phyloP scores from a whole-genome alignment of 495 filamentous ascomycete species.

The Aspergillus panamensis region DNA sequence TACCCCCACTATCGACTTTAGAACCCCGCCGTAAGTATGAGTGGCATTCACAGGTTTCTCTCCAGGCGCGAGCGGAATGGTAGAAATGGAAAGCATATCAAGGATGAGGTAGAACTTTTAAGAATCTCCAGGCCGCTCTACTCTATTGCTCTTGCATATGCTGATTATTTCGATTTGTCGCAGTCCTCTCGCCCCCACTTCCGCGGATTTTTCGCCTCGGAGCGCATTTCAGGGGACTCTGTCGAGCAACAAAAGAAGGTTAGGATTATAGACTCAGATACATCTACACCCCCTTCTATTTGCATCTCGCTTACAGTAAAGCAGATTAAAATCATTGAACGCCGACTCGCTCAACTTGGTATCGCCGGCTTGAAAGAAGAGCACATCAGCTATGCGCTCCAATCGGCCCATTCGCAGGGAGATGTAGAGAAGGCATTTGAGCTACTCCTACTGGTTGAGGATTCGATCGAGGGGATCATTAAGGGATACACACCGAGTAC shows the following conservation, averaged over 20 bases:
- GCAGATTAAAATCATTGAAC: conserved; percentile 38
- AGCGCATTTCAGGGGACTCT: conserved; percentile 17
- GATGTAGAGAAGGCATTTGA: conserved; percentile 73
- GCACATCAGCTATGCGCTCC: conserved; percentile 70
- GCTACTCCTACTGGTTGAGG: conserved; percentile 69
- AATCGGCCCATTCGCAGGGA: conserved; percentile 58
- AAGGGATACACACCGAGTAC: conserved; percentile 63
- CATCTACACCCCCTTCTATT: background rate
- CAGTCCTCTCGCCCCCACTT: conserved; percentile 31
- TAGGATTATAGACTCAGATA: conserved; percentile 11
- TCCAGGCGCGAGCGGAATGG: conserved; percentile 68
- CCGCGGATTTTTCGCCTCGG: conserved; percentile 35
- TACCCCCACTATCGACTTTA: conserved; percentile 2
- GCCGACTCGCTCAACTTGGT: conserved; percentile 32
- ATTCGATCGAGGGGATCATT: conserved; percentile 78
- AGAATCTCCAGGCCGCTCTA: background rate
- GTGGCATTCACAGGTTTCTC: conserved; percentile 64
- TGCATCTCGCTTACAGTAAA: conserved; percentile 4
- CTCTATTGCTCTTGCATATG: conserved; percentile 3
- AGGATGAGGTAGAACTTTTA: conserved; percentile 44
- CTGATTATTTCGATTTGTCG: conserved; percentile 16
- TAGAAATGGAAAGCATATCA: conserved; percentile 44
- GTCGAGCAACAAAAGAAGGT: conserved; percentile 43
- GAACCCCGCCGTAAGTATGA: conserved; percentile 38
- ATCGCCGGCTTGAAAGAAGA: conserved; percentile 35